Percentiles rank a stretch among this genome's conserved stretches.
Evolutionary conservation across 371 early-diverging fungal species (phyloP).

Genomic region (Mucor mucedo): DNA sequence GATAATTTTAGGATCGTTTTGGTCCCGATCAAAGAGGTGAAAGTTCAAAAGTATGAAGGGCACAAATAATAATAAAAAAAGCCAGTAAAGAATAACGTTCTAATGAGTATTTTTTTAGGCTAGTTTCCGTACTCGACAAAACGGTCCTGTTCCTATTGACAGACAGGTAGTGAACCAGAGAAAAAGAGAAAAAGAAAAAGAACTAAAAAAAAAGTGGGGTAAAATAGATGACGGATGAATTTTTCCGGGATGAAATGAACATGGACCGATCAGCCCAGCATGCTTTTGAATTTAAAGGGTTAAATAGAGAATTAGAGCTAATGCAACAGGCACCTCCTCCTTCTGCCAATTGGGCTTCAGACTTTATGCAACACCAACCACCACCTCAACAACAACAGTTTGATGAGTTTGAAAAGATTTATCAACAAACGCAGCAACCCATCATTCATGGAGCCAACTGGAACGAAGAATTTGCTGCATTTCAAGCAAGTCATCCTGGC

Average conservation of each 20-base stretch:
- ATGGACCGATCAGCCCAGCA: slow-evolving; percentile 37
- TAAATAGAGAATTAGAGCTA: slow-evolving; percentile 61
- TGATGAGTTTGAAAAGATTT: slow-evolving; percentile 72
- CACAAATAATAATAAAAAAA: background rate
- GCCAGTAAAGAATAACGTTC: too few species aligned
- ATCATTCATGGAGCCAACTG: slow-evolving; percentile 35
- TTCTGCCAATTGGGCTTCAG: slow-evolving; percentile 68
- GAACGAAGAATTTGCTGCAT: slow-evolving; percentile 51
- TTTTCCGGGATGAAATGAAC: slow-evolving; percentile 50
- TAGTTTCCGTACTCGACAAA: slow-evolving; percentile 38
- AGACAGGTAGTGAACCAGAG: background rate
- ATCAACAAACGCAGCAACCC: slow-evolving; percentile 39
- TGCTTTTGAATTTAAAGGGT: slow-evolving; percentile 60
- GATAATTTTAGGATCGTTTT: slow-evolving; percentile 64
- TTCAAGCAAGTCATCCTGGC: slow-evolving; percentile 25
- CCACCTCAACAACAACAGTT: slow-evolving; percentile 57
- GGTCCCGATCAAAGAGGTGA: slow-evolving; percentile 54
- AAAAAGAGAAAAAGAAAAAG: background rate
- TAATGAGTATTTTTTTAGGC: slow-evolving; percentile 15
- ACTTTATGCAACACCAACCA: slow-evolving; percentile 66
- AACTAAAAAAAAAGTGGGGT: background rate
- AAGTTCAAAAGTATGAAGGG: slow-evolving; percentile 54
- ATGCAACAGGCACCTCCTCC: slow-evolving; percentile 37
- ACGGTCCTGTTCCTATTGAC: slow-evolving; percentile 10
- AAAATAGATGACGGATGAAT: slow-evolving; percentile 43